Evolutionary conservation across 768 basidiomycete species (phyloP).

Genomic region (Plicaturopsis crispa): DNA sequence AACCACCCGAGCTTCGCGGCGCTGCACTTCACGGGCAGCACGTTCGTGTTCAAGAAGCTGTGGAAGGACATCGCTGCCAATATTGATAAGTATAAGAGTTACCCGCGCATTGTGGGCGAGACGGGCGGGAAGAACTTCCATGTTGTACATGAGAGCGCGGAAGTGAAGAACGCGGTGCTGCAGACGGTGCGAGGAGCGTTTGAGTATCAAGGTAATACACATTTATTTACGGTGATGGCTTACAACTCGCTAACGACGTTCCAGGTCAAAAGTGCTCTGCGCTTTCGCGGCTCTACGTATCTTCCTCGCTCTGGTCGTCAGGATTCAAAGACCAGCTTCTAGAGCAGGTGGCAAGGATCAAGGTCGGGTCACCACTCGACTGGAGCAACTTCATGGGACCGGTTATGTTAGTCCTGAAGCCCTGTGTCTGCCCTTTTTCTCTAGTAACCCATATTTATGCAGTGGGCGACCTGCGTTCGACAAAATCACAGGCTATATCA

Average conservation of each 20-base stretch:
- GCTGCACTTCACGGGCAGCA: constrained; percentile 95
- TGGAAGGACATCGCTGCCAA: constrained; percentile 95
- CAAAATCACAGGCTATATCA: constrained; percentile 74
- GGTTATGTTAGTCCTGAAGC: constrained; percentile 70
- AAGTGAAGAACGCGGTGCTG: constrained; percentile 82
- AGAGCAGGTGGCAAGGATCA: constrained; percentile 74
- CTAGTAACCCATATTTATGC: constrained; percentile 2
- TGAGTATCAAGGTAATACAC: constrained; percentile 78
- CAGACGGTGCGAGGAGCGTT: constrained; percentile 86
- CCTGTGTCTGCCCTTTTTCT: neutral
- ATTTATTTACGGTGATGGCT: neutral
- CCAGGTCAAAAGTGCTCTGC: constrained; percentile 97
- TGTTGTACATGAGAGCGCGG: constrained; percentile 80
- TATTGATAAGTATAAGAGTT: constrained; percentile 78
- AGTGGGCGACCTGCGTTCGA: constrained; percentile 87
- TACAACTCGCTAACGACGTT: neutral
- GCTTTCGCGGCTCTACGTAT: constrained; percentile 84
- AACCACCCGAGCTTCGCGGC: constrained; percentile 74
- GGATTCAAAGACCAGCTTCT: constrained; percentile 83
- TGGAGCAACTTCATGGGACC: constrained; percentile 91
- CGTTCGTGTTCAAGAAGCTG: constrained; percentile 86
- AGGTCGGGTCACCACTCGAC: constrained; percentile 68
- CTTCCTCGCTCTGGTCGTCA: constrained; percentile 74
- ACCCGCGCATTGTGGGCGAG: constrained; percentile 96
- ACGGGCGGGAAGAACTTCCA: constrained; percentile 99